These are phyloP conservation scores for Earliella scabrosa DNA, from an alignment of 1,284 basidiomycete genomes.

Conservation along the genomic window DNA sequence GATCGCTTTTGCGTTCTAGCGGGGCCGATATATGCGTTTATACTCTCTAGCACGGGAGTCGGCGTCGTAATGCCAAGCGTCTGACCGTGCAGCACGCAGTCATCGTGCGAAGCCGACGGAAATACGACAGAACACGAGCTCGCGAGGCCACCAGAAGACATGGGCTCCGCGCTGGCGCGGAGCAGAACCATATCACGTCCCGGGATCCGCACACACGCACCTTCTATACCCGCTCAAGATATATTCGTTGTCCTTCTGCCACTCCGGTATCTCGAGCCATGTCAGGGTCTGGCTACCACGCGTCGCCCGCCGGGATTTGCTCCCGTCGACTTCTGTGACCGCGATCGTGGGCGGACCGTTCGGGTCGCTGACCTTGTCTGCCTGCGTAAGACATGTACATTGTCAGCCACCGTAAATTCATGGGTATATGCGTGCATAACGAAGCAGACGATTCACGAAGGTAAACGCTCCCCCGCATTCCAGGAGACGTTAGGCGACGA, in stretches of 20 bases:
- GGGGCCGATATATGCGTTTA: not conserved
- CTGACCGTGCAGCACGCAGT: too few species aligned
- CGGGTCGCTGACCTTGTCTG: conserved; percentile 7
- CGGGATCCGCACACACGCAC: conserved; percentile 39
- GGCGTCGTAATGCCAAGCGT: not conserved
- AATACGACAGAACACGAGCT: not conserved
- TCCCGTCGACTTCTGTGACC: conserved; percentile 1
- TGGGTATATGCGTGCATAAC: not conserved
- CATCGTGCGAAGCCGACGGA: not conserved
- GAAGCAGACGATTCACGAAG: not conserved
- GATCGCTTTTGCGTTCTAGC: not conserved
- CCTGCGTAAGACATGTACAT: not conserved
- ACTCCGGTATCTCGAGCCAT: conserved; percentile 69
- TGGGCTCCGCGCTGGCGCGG: not conserved
- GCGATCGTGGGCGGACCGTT: conserved; percentile 4
- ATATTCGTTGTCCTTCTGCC: conserved; percentile 79
- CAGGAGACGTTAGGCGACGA: too few species aligned
- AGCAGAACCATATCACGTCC: not conserved
- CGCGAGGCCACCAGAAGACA: not conserved
- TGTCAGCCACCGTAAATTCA: not conserved
- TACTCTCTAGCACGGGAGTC: not conserved
- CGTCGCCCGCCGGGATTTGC: not conserved
- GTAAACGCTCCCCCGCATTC: too few species aligned
- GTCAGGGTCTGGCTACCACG: conserved; percentile 43
- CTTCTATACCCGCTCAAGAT: conserved; percentile 76